A percentile compares a stretch with the other conserved stretches of the same genome.
phyloP scores from a whole-genome alignment of 108 stramenopile genomes.

The Cylindrotheca closterium region DNA sequence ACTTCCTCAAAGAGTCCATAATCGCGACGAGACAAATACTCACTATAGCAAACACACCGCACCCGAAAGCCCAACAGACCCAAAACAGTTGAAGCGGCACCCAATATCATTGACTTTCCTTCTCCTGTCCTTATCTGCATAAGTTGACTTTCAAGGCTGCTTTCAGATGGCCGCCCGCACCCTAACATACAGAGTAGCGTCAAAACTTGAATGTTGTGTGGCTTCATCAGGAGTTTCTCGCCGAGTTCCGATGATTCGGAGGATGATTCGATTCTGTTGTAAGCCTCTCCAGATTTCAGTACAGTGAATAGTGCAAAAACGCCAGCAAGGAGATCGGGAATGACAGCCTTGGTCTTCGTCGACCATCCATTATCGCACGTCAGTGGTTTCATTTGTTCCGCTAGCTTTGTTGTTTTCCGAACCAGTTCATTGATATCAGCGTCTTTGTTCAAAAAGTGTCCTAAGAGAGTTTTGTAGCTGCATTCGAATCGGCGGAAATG shows the following conservation, averaged over 20 bases:
- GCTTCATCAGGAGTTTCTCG: slow-evolving; percentile 51
- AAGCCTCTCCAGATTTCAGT: slow-evolving; percentile 61
- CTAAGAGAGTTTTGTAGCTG: slow-evolving; percentile 45
- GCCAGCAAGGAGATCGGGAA: slow-evolving; percentile 36
- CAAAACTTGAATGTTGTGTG: slow-evolving; percentile 58
- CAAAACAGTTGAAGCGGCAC: slow-evolving; percentile 46
- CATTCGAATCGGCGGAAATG: slow-evolving; percentile 44
- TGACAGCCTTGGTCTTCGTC: slow-evolving; percentile 1
- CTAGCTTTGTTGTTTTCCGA: slow-evolving; percentile 30
- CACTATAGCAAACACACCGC: slow-evolving; percentile 65
- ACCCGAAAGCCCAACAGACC: slow-evolving; percentile 54
- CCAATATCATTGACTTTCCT: slow-evolving; percentile 66
- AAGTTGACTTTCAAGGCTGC: slow-evolving; percentile 42
- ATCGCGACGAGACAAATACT: slow-evolving; percentile 58
- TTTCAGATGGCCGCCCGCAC: slow-evolving; percentile 26
- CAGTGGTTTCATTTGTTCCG: slow-evolving; percentile 35
- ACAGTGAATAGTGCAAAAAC: slow-evolving; percentile 61
- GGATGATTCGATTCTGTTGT: slow-evolving; percentile 48
- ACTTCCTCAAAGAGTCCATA: slow-evolving; percentile 50
- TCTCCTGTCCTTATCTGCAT: slow-evolving; percentile 62
- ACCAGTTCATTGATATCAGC: slow-evolving; percentile 51
- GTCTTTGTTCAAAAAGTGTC: slow-evolving; percentile 46
- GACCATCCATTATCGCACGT: slow-evolving; percentile 28
- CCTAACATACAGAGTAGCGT: slow-evolving; percentile 54
- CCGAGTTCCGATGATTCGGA: slow-evolving; percentile 32